These are phyloP conservation scores for Metschnikowia peoriensis DNA, from an alignment of 805 yeast species.

Conservation along the genomic window DNA sequence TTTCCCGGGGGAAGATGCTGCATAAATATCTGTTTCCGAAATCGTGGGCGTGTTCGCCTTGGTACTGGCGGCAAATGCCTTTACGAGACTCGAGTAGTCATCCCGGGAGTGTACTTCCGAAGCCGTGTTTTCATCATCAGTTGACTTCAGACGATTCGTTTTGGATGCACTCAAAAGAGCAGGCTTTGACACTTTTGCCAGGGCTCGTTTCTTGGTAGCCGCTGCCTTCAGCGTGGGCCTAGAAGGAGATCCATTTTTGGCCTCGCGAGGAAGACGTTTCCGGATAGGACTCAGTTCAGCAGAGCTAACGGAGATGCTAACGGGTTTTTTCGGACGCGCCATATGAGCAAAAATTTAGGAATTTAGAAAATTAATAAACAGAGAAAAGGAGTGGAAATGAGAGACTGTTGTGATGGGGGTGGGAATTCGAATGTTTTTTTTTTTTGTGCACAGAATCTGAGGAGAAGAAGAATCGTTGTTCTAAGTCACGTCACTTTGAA, in stretches of 20 bases:
- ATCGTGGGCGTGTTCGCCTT: not conserved
- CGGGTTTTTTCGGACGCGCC: not conserved
- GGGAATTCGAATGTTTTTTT: no score
- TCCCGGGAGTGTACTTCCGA: not conserved
- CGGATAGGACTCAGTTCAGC: not conserved
- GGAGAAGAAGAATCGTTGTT: no score
- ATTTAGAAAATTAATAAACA: no score
- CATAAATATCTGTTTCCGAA: slow-evolving; percentile 33
- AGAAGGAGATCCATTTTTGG: not conserved
- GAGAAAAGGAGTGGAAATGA: no score
- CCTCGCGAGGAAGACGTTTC: not conserved
- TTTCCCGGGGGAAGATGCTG: slow-evolving; percentile 25
- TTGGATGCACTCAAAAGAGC: not conserved
- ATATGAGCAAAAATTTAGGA: no score
- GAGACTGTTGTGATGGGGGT: no score
- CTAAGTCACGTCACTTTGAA: no score
- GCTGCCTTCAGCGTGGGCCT: not conserved
- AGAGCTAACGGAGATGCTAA: not conserved
- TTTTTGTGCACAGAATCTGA: no score
- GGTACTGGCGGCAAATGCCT: not conserved
- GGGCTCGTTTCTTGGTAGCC: not conserved
- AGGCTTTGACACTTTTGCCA: not conserved
- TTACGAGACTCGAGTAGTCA: not conserved
- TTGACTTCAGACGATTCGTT: not conserved
- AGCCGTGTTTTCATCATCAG: not conserved